Percentiles rank a stretch among this genome's conserved stretches.
Evolutionary conservation across 2,329 filamentous ascomycete species (phyloP).

Genomic region (Colletotrichum cordylinicola): DNA sequence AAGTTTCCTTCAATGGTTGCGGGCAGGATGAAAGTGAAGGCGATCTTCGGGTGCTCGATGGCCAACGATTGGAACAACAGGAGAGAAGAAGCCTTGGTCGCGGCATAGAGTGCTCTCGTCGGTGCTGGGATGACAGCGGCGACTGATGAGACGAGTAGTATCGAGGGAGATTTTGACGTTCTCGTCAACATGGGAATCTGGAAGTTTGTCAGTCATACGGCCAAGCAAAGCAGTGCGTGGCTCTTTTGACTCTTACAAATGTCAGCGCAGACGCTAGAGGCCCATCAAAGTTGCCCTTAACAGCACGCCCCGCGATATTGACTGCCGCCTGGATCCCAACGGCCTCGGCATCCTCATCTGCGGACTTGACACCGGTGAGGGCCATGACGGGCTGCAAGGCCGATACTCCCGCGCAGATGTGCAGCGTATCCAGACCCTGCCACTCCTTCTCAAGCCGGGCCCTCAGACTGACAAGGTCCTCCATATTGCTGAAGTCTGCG

Average conservation of each 20-base stretch:
- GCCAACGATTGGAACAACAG: constrained; percentile 2
- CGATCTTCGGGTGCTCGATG: constrained; percentile 6
- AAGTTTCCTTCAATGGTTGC: constrained; percentile 16
- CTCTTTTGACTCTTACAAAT: not conserved
- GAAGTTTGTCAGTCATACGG: not conserved
- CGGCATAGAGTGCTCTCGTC: constrained; percentile 5
- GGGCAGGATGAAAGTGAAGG: constrained; percentile 7
- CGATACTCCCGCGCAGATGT: constrained; percentile 6
- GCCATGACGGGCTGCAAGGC: constrained; percentile 12
- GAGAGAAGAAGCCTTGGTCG: constrained; percentile 8
- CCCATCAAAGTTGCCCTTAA: constrained; percentile 10
- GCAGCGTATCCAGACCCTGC: not conserved
- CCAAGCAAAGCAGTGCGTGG: not conserved
- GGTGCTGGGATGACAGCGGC: constrained; percentile 9
- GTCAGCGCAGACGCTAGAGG: not conserved
- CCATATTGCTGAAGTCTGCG: not conserved
- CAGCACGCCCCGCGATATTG: not conserved
- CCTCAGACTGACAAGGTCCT: not conserved
- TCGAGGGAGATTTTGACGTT: not conserved
- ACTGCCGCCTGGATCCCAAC: not conserved
- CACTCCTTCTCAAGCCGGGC: constrained; percentile 5
- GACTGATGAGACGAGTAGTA: constrained; percentile 10
- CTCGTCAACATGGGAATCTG: constrained; percentile 15
- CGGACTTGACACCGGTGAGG: not conserved
- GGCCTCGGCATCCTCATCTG: not conserved